Evolutionary conservation across 768 basidiomycete genomes (phyloP), one percentile per base, ranked within the genome.

Genomic region (Tremella fuciformis): DNA sequence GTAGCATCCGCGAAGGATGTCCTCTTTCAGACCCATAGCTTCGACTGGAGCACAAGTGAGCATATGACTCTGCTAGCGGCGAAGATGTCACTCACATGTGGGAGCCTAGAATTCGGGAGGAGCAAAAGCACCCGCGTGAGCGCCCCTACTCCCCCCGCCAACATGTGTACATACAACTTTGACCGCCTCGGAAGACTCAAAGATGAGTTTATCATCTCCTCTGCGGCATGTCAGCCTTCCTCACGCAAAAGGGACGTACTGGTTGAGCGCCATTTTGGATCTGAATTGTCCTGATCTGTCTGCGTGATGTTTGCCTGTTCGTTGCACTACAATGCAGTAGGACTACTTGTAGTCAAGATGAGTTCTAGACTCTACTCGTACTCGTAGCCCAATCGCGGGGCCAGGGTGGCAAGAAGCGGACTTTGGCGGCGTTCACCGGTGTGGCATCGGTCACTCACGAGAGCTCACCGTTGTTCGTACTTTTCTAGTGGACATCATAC

Each of bases 171-270:
- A 66, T 67, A 78, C 77, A 60, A 79, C 74, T 58, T 71, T 86
- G 65, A 96, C 86, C 13, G 88, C 86, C 78, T 94, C 91, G 44
- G 91, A 92, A 42, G 92, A 93, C 79, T 75, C 70, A 60, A 60
- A 79, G 73, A 71, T 73, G 86, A 91, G 50, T 88, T 92, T 92
- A 84, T 93, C 91, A 82, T 96, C 92, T 64, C 88, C 89, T 59
- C 85, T 68, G 78, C 24, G 39, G n/a, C 86, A 89, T 67, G 91
- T 68, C 60, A 67, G 59, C 56, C 8, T 19, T 3, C 11, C n/a
- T 24, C 13, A 26, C 21, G 39, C 18, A 1, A n/a, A 18, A 40
- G n/a, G 9, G 38, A 26, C 59, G 40, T 19, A 61, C 59, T 54
- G 15, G 55, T 61, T 61, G 16, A 61, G 47, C 6, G 59, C 59